phyloP scores from a whole-genome alignment of 1,284 basidiomycete genomes.

The Xerocomus amazonicus region DNA sequence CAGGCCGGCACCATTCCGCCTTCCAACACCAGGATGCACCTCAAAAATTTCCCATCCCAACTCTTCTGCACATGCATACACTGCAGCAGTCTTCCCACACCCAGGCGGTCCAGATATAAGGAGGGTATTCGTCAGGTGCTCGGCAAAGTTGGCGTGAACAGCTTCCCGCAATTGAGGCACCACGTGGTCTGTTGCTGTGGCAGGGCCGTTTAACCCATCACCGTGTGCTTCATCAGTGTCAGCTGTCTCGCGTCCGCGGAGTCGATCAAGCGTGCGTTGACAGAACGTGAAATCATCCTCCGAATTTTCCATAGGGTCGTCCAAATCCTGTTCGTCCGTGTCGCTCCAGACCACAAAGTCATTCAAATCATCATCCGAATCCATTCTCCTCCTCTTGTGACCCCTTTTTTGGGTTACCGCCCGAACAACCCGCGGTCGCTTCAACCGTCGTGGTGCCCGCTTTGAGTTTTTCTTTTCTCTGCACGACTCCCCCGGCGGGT shows the following conservation, averaged over 20 bases:
- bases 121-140: constrained; percentile 76
- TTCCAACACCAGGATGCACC: constrained; percentile 93
- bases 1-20: constrained; percentile 77
- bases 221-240: constrained; percentile 11
- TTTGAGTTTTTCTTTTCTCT: constrained; percentile 21
- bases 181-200: constrained; percentile 11
- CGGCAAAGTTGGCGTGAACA: constrained; percentile 35
- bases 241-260: constrained; percentile 9
- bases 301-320: constrained; percentile 34
- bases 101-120: constrained; percentile 82
- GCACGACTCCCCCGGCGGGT: constrained; percentile 7
- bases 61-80: constrained; percentile 91
- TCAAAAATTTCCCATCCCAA: constrained; percentile 97
- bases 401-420: constrained; percentile 43
- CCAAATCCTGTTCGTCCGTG: constrained; percentile 37
- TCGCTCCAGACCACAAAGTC: constrained; percentile 50
- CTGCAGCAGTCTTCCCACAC: constrained; percentile 87
- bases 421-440: constrained; percentile 51
- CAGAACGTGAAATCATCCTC: constrained; percentile 34
- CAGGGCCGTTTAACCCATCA: constrained; percentile 19
- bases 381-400: constrained; percentile 47
- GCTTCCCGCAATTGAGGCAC: constrained; percentile 4
- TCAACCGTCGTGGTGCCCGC: constrained; percentile 37
- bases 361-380: constrained; percentile 51
- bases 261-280: constrained; percentile 20